These are phyloP conservation scores for Colletotrichum godetiae DNA, from an alignment of 2,329 filamentous ascomycete genomes.

Conservation along the genomic window DNA sequence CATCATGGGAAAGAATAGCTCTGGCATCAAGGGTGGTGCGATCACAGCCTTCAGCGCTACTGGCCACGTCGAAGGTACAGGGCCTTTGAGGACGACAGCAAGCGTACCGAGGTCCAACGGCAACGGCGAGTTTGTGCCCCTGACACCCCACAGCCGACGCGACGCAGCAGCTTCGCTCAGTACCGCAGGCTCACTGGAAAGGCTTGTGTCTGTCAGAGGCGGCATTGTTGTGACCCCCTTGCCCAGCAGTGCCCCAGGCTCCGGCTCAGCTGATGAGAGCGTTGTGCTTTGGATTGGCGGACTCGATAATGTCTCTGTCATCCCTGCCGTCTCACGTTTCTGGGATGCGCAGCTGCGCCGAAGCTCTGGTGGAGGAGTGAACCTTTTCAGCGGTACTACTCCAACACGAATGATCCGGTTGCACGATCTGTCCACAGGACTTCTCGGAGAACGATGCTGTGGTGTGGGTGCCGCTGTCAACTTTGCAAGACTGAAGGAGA, in stretches of 20 bases:
- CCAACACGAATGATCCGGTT: slow-evolving; percentile 67
- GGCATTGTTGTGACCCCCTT: slow-evolving; percentile 63
- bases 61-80: slow-evolving; percentile 71
- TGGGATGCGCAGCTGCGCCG: slow-evolving; percentile 70
- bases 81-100: slow-evolving; percentile 56
- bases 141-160: slow-evolving; percentile 71
- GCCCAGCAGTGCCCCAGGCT: slow-evolving; percentile 51
- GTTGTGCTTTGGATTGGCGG: slow-evolving; percentile 68
- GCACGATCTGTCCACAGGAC: slow-evolving; percentile 61
- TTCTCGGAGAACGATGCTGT: slow-evolving; percentile 68
- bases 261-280: slow-evolving; percentile 62
- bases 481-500: slow-evolving; percentile 40
- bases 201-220: slow-evolving; percentile 62
- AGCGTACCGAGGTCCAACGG: slow-evolving; percentile 29
- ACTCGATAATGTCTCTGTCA: slow-evolving; percentile 66
- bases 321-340: slow-evolving; percentile 66
- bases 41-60: slow-evolving; percentile 68
- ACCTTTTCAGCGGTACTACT: slow-evolving; percentile 66
- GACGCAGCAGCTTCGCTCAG: slow-evolving; percentile 60
- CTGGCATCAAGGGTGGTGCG: slow-evolving; percentile 67
- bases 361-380: slow-evolving; percentile 60
- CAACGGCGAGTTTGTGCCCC: slow-evolving; percentile 68
- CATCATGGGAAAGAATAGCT: slow-evolving; percentile 61
- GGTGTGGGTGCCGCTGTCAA: slow-evolving; percentile 60
- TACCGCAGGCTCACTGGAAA: slow-evolving; percentile 58